Evolutionary conservation across 257 asterid genomes (phyloP).

Genomic region (Salvia rosmarinus): DNA sequence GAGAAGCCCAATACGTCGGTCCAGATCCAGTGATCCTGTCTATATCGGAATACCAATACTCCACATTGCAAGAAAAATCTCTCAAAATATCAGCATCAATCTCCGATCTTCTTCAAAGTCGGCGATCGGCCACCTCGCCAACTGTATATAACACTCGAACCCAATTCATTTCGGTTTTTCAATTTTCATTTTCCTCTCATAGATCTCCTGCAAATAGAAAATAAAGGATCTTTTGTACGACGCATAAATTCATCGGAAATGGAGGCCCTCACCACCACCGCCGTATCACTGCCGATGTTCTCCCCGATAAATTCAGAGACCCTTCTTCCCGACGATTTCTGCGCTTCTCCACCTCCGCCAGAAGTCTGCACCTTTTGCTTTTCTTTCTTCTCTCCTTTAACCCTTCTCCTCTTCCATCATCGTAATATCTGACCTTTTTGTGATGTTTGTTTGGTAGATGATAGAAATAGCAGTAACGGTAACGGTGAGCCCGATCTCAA

Average conservation of each 20-base stretch:
- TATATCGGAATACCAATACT: not conserved
- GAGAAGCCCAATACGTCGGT: not conserved
- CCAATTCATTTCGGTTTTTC: not conserved
- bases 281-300: conserved; percentile 54
- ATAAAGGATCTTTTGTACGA: not conserved
- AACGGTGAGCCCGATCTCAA: conserved; percentile 57
- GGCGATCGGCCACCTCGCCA: not conserved
- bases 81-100: conserved; percentile 1
- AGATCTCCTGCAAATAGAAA: not conserved
- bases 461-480: conserved; percentile 38
- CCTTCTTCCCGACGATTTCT: conserved; percentile 48
- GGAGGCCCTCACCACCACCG: conserved; percentile 61
- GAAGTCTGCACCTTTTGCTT: conserved; percentile 44
- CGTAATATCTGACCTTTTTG: conserved; percentile 18
- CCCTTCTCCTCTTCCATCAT: not conserved
- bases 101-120: conserved; percentile 26
- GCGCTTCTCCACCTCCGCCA: conserved; percentile 65
- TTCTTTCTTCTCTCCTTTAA: not conserved
- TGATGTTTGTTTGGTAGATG: conserved; percentile 34
- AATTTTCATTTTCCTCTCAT: not conserved
- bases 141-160: not conserved
- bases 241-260: conserved; percentile 37
- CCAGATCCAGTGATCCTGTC: not conserved
- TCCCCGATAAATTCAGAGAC: conserved; percentile 46
- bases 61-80: not conserved